Conservation (phyloP, 805 yeast species). For the Yarrowia phangngaensis region DNA sequence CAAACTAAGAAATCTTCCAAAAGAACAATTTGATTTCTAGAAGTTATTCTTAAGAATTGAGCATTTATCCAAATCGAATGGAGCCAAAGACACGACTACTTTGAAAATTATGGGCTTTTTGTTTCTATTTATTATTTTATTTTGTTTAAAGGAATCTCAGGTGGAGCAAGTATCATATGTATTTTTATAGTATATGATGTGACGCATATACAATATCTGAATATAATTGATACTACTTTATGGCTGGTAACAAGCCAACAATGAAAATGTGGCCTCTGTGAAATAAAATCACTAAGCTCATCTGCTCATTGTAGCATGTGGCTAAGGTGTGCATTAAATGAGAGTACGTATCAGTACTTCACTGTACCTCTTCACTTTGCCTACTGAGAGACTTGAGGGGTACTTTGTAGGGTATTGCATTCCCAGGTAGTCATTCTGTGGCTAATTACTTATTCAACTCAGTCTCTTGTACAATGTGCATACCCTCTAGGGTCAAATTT, state of each 20-base stretch:
- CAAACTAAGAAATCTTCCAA: conserved; percentile 3
- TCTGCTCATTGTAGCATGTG: too few relatives aligned
- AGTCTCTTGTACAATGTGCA: conserved; percentile 21
- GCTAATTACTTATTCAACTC: conserved; percentile 8
- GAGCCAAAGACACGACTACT: too few relatives aligned
- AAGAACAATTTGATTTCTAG: too few relatives aligned
- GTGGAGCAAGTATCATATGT: background rate
- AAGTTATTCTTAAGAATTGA: background rate
- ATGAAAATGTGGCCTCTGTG: too few relatives aligned
- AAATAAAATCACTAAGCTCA: too few relatives aligned
- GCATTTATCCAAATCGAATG: background rate
- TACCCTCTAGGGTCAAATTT: conserved; percentile 6
- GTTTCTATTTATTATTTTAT: too few relatives aligned
- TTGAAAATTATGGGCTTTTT: too few relatives aligned
- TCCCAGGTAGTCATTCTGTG: background rate
- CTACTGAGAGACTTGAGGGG: too few relatives aligned
- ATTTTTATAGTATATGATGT: background rate
- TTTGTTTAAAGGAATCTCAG: too few relatives aligned
- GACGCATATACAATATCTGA: background rate
- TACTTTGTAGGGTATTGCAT: too few relatives aligned
- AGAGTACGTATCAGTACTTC: too few relatives aligned
- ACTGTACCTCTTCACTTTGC: too few relatives aligned
- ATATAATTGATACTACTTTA: background rate
- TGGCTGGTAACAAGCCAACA: background rate
- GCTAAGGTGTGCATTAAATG: background rate